Base-by-base conservation (phyloP, 2,329 filamentous ascomycete genomes). In the Paecilomyces variotii region DNA sequence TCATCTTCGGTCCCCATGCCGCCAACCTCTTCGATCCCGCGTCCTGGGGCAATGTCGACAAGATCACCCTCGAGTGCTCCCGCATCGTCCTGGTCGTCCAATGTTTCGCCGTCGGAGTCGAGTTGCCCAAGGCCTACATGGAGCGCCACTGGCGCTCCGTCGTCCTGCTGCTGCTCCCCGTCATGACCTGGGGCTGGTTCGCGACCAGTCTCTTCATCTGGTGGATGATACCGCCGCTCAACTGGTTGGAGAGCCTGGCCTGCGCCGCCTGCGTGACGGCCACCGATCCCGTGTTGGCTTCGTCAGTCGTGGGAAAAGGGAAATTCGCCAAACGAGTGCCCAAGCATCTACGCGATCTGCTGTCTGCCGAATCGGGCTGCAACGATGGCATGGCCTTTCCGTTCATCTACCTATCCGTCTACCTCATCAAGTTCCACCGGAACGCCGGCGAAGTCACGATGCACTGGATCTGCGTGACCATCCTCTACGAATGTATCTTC, bases 301-400 rank as follows among this genome's bases (percentile, higher is more conserved):
- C 94, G 12, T 99, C 94, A 14, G 94, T 99, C 57, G 94, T 99
- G 56, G 94, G 94, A 72, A 99, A 97, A 79, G 94, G 94, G 68
- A 99, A 99, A 76, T 99, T 99, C 69, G 93, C 94, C 35, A 96
- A 96, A 78, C 87, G 94, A 62, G 91, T 99, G 3, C 94, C 94
- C 25, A 97, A 97, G 79, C 94, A 99, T 86, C 79, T 99, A 77
- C 85, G 94, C 81, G 94, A 99, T 76, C 72, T 99, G 56, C 80
- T 99, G 11, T 99, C 94, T 3, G 92, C 92, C 58, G 94, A 99
- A 76, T 99, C 94, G 6, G 94, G 94, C 30, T 99, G 94, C 78
- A 99, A 99, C 81, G 94, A 99, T 73, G 94, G 94, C 76, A 99
- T 99, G 94, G 94, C 94, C 1, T 99, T 99, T 70, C 94, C 94